Evolutionary conservation across 2,329 filamentous ascomycete species (phyloP), one percentile per base, ranked within the genome.

Genomic region (Emergomyces africanus): DNA sequence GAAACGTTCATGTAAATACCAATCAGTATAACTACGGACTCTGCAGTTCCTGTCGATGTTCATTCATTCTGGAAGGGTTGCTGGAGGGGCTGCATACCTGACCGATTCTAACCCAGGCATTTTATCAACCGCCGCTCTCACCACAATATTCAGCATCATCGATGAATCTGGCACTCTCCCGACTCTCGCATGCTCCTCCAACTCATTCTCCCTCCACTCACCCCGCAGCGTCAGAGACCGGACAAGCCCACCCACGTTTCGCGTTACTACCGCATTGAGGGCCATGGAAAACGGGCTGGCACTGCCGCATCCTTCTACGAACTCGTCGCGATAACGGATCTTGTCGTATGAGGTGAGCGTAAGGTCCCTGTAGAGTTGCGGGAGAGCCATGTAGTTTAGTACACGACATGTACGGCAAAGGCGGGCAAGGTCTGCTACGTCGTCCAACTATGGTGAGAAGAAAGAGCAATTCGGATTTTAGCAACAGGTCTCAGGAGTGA

Each of bases 241-340:
- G 23, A 85, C 79, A 53, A 84, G 75, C 18, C 74, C 68, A 42
- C 77, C 77, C 61, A 80, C 77, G 35, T 76, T 78, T 59, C 80
- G 75, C 37, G 81, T 82, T 42, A 83, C 79, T n/a, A 85, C 71
- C 0, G 81, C 81, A 66, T 83, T 83, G 54, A 86, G 72, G 0
- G 80, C 83, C 79, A 84, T 83, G 56, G 80, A 77, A 68, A 86
- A 85, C 0, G 83, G 83, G 62, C 81, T 84, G 1, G 81, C 82
- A 58, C 78, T 78, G n/a, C 83, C 83, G 68, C 80, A 82, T 12
- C 83, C 83, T 66, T 84, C 81, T 0, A 82, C 81, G 48, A 77
- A 67, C 56, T 82, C 81, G 64, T 80, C 75, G 61, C 78, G 73
- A 66, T 83, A 84, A 55, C 82, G 79, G 33, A 84, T 81, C 44